Percentiles rank a stretch among this genome's conserved stretches.
Evolutionary conservation across 768 basidiomycete species (phyloP).

Genomic region (Gloeostereum incarnatum): DNA sequence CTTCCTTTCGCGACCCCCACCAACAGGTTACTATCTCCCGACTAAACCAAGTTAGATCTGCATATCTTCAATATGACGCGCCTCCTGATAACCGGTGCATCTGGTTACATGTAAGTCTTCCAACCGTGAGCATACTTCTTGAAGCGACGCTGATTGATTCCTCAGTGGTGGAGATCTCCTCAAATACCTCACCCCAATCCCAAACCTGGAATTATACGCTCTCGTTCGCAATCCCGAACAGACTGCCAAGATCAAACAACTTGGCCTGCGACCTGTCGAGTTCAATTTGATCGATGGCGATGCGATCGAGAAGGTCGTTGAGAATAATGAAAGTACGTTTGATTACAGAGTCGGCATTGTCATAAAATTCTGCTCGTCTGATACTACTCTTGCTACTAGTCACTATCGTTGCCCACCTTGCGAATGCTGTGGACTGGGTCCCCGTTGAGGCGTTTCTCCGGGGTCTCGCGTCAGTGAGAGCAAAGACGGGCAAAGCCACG

Average conservation of each 20-base stretch:
- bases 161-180: background rate
- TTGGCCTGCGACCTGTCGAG: background rate
- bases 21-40: too few relatives aligned
- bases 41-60: too few relatives aligned
- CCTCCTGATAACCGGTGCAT: background rate
- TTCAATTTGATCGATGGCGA: background rate
- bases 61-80: too few relatives aligned
- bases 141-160: background rate
- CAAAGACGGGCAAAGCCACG: background rate
- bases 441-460: background rate
- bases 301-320: background rate
- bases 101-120: background rate
- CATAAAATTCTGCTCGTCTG: background rate
- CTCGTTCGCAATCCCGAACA: background rate
- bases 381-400: background rate
- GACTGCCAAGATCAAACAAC: background rate
- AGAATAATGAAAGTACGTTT: background rate
- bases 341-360: too few relatives aligned
- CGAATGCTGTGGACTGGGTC: background rate
- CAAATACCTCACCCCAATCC: background rate
- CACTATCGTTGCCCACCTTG: background rate
- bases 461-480: background rate
- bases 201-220: background rate
- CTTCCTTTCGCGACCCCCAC: too few relatives aligned
- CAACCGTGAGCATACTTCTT: background rate